Evolutionary conservation across 108 stramenopile species (phyloP), one percentile per base, ranked within the genome.

Genomic region (Conticribra guillardii): DNA sequence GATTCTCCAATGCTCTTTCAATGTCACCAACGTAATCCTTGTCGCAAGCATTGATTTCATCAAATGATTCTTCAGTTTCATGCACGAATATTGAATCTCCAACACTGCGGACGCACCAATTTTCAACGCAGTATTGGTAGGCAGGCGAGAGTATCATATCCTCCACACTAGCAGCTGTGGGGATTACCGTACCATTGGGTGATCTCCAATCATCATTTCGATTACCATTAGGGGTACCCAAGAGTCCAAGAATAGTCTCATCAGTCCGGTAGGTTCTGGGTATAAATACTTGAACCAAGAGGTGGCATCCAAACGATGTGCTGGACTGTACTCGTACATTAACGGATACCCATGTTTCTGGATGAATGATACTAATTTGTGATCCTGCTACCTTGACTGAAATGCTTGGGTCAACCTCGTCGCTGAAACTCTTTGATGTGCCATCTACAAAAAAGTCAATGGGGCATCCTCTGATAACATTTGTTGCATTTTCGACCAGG

Each of bases 51-150:
- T 54, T 22, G 3, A 64, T 55, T 7, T 72, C 62, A 18, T 53
- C 3, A 51, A 72, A 72, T 21, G 71, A 72, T 34, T 72, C 54
- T 8, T 32, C 50, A 55, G 4, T 48, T 45, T 24, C 28, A 45
- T 69, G 41, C 1, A 19, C 34, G 33, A 72, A 72, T 4, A 72
- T 33, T 9, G 71, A 72, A 24, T 62, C 54, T 4, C 18, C 3
- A 26, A 48, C n/a, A 63, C 63, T 50, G 11, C 24, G n/a, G n/a
- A 64, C 24, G 33, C 71, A 72, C 71, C 71, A 72, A 8, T 63
- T 62, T 21, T 63, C 34, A 52, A 44, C 26, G 33, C 71, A 72
- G 44, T 64, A 72, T 5, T 61, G 29, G 34, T 72, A 72, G 1
- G 65, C 65, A 11, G n/a, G 33, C 17, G 65, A 66, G 32, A 66